phyloP scores from a whole-genome alignment of 1,284 basidiomycete genomes.

The Ustilago sp. region DNA sequence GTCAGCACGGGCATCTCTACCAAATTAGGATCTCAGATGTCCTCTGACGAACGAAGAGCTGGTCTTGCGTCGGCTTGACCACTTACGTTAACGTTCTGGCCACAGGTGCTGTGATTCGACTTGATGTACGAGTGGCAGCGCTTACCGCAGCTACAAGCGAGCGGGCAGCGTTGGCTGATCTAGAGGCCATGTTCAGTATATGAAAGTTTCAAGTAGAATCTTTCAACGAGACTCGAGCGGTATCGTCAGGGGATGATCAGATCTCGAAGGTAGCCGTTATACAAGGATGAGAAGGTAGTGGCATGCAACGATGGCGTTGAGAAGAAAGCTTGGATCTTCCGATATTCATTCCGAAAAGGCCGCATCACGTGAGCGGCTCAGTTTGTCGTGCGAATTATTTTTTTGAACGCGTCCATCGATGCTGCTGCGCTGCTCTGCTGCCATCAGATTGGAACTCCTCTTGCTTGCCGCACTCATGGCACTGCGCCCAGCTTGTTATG shows the following conservation, averaged over 20 bases:
- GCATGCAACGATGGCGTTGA: conserved; percentile 7
- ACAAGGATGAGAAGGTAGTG: neutral
- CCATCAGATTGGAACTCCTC: neutral
- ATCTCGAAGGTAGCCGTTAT: neutral
- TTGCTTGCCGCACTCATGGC: neutral
- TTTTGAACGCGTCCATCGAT: neutral
- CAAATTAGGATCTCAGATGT: neutral
- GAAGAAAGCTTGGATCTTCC: conserved; percentile 27
- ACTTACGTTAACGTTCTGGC: conserved; percentile 34
- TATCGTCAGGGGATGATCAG: neutral
- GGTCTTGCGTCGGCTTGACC: neutral
- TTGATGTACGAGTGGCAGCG: conserved; percentile 17
- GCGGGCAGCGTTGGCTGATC: conserved; percentile 20
- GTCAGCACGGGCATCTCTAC: neutral
- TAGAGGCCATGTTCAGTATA: conserved; percentile 20
- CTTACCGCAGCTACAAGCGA: conserved; percentile 17
- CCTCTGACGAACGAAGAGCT: neutral
- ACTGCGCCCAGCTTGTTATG: neutral
- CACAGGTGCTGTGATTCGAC: conserved; percentile 11
- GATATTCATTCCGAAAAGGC: conserved; percentile 19
- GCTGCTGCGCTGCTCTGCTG: neutral
- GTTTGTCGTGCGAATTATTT: conserved; percentile 28
- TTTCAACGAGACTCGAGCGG: neutral
- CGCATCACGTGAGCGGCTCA: conserved; percentile 30
- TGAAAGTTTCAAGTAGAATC: neutral